phyloP scores from a whole-genome alignment of 169 alveolate genomes.

The Plasmodium knowlesi region DNA sequence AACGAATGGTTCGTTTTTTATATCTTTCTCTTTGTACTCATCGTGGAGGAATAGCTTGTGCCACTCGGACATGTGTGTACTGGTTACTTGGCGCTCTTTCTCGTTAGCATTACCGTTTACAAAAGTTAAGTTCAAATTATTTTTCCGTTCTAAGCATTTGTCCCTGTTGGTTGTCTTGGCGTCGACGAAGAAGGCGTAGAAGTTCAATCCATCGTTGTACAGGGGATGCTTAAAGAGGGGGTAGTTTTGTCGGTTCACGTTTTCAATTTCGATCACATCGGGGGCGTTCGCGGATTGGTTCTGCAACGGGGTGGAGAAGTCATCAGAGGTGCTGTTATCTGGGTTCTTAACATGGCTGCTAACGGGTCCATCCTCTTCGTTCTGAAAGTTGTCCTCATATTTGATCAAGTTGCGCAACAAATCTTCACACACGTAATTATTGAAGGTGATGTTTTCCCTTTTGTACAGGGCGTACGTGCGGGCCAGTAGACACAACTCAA shows the following conservation, averaged over 20 bases:
- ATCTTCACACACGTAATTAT: constrained; percentile 43
- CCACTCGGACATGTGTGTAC: neutral
- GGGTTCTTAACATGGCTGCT: neutral
- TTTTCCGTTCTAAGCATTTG: neutral
- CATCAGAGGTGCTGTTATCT: neutral
- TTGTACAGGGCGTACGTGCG: constrained; percentile 46
- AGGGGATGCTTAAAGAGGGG: constrained; percentile 16
- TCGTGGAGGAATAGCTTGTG: constrained; percentile 18
- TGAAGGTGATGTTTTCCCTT: constrained; percentile 58
- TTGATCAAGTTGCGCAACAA: constrained; percentile 22
- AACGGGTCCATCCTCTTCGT: neutral
- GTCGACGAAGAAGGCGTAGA: constrained; percentile 49
- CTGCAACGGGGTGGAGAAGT: neutral
- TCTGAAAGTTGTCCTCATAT: constrained; percentile 52
- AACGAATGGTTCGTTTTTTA: constrained; percentile 42
- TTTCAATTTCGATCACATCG: constrained; percentile 42
- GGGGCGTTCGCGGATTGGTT: neutral
- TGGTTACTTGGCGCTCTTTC: neutral
- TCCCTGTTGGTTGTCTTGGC: constrained; percentile 44
- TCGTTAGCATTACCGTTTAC: neutral
- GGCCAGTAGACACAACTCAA: constrained; percentile 59
- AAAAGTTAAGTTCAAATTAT: neutral
- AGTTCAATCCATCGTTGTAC: constrained; percentile 49
- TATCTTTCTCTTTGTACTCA: constrained; percentile 37
- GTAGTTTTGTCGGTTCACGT: constrained; percentile 50